Conservation (phyloP, 2,329 filamentous ascomycete species). For the Metarhizium guizhouense region DNA sequence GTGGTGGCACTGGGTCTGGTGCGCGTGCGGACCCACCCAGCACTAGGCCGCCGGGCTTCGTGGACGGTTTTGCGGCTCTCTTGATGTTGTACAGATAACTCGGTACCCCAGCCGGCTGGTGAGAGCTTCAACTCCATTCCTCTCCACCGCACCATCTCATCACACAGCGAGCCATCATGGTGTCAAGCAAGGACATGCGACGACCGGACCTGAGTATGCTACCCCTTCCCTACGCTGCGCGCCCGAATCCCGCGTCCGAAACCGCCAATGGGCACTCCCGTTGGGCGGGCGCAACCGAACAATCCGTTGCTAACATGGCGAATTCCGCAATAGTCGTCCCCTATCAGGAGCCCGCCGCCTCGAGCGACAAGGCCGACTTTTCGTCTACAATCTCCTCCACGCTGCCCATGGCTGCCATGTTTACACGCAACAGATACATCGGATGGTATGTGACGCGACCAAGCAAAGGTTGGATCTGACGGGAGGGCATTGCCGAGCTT, state of each 20-base stretch:
- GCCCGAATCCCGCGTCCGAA: not conserved
- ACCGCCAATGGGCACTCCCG: not conserved
- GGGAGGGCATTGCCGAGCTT: not conserved
- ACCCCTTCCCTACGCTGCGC: not conserved
- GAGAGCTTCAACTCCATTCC: not conserved
- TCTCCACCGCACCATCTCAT: not conserved
- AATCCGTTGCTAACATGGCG: not conserved
- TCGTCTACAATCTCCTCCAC: slow-evolving; percentile 65
- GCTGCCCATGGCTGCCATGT: slow-evolving; percentile 92
- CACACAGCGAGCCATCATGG: slow-evolving; percentile 21
- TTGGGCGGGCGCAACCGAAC: not conserved
- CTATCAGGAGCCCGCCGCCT: slow-evolving; percentile 66
- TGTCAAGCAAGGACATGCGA: slow-evolving; percentile 34
- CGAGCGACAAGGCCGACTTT: slow-evolving; percentile 59
- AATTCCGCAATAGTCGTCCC: slow-evolving; percentile 59
- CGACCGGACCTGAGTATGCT: slow-evolving; percentile 34
- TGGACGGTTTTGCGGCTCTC: too few species aligned
- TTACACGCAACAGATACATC: slow-evolving; percentile 78
- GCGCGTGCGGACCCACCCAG: too few species aligned
- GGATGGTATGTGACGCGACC: slow-evolving; percentile 42
- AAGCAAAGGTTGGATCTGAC: not conserved
- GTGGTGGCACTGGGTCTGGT: too few species aligned
- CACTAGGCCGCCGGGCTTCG: too few species aligned
- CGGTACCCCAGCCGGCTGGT: too few species aligned
- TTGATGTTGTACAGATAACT: too few species aligned